Evolutionary conservation across 148 eudicot species (phyloP).

Genomic region (Linanthus parryae): DNA sequence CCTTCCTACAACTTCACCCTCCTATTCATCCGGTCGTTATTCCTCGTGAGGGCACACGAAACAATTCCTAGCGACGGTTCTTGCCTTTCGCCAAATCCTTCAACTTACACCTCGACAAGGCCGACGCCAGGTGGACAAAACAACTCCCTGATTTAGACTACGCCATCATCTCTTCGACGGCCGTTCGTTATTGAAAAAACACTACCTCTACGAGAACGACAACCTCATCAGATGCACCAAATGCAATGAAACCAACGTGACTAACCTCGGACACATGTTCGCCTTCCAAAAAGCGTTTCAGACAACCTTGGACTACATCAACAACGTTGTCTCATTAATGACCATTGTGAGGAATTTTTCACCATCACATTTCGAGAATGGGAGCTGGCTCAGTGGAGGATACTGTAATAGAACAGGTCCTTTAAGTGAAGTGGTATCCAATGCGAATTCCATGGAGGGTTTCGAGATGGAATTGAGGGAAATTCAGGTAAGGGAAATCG

Average conservation of each 20-base stretch:
- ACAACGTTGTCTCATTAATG: constrained; percentile 29
- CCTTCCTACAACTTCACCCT: too few species aligned
- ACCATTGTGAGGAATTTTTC: constrained; percentile 36
- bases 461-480: constrained; percentile 32
- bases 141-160: constrained; percentile 2
- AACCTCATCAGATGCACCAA: constrained; percentile 26
- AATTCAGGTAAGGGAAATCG: constrained; percentile 37
- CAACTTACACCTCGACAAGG: constrained; percentile 33
- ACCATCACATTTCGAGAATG: constrained; percentile 41
- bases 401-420: constrained; percentile 32
- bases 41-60: too few species aligned
- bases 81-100: too few species aligned
- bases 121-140: constrained; percentile 6
- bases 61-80: too few species aligned
- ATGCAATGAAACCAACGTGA: neutral
- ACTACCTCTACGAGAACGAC: constrained; percentile 21
- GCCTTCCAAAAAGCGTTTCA: constrained; percentile 22
- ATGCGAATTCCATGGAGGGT: too few species aligned
- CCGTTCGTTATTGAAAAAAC: constrained; percentile 20
- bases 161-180: constrained; percentile 7
- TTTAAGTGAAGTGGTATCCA: constrained; percentile 11
- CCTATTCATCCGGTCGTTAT: too few species aligned
- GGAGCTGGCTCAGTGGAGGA: constrained; percentile 39
- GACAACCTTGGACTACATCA: constrained; percentile 28
- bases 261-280: neutral